Base-by-base conservation (phyloP, 768 basidiomycete genomes). In the Termitomyces sp. region DNA sequence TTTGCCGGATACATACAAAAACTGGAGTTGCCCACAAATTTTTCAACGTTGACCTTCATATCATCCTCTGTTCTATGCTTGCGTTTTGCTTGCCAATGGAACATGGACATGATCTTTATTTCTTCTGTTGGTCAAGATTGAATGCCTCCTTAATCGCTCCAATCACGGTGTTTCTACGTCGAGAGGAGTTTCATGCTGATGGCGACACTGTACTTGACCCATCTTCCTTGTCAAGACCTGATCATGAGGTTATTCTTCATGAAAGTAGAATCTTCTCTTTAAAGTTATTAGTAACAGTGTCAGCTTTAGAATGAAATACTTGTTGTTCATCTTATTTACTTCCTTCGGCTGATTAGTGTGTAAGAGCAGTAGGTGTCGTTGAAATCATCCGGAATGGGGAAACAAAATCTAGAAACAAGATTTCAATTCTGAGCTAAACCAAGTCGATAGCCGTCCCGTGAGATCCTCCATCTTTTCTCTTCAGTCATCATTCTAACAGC, bases 101-200 rank as follows among this genome's bases (percentile, higher is more conserved):
- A 64, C 69, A 68, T 60, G 77, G 78, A 64, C 58, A 62, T 51
- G 65, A 76, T 78, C 81, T 68, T 69, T 56, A 61, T 64, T 58
- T 62, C 50, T 58, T 49, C 65, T 67, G 75, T 74, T 77, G 84
- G 83, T 77, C 70, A 62, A 81, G 80, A 87, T 55, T 51, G 52
- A 75, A 46, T 71, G 85, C 88, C 88, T 79, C 77, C 70, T 83
- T 90, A 90, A 92, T 91, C 89, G 82, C 89, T 90, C 87, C 77
- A 70, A 85, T 85, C 84, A 80, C 87, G 76, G 69, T 74, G 50
- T 56, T 68, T 68, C 74, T 69, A 90, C 86, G 87, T 81, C 65
- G 84, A 82, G 75, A 81, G 81, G 87, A 88, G 89, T 91, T 92
- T 92, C 89, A 90, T 91, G 85, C 75, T 76, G 82, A 74, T 72